phyloP scores from a whole-genome alignment of 2,329 filamentous ascomycete species.

The Thielaviopsis cerberus region DNA sequence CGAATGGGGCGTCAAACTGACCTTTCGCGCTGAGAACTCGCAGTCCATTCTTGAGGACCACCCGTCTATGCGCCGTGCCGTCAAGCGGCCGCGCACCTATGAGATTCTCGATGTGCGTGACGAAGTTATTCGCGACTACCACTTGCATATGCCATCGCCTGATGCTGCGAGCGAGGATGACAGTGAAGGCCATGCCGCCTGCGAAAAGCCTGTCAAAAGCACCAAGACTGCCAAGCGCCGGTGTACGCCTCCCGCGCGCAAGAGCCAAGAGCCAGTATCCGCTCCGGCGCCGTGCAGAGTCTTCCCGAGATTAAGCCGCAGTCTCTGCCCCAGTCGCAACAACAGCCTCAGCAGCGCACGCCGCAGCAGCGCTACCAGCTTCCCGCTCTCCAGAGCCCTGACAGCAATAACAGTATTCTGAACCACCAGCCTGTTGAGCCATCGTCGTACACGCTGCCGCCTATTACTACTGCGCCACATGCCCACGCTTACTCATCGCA shows the following conservation, averaged over 20 bases:
- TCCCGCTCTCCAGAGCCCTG: neutral
- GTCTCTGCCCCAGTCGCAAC: neutral
- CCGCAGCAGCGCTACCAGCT: constrained; percentile 5
- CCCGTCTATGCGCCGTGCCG: constrained; percentile 19
- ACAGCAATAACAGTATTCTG: neutral
- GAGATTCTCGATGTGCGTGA: constrained; percentile 22
- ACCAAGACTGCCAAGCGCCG: neutral
- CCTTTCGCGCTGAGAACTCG: constrained; percentile 21
- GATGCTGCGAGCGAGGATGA: constrained; percentile 10
- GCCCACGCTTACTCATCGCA: neutral
- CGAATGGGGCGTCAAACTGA: constrained; percentile 23
- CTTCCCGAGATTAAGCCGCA: neutral
- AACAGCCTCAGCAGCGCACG: neutral
- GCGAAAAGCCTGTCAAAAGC: neutral
- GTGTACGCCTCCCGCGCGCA: neutral
- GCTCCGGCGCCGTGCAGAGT: neutral
- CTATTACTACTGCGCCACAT: neutral
- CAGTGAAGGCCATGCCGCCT: neutral
- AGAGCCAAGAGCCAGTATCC: neutral
- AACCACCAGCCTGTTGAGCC: neutral
- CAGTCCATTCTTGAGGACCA: constrained; percentile 18
- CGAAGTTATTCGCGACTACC: constrained; percentile 22
- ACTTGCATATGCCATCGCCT: constrained; percentile 14
- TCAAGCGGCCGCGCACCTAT: constrained; percentile 17
- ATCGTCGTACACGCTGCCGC: neutral